Evolutionary conservation across 108 stramenopile species (phyloP), one percentile per base, ranked within the genome.

Genomic region (Conticribra guillardii): DNA sequence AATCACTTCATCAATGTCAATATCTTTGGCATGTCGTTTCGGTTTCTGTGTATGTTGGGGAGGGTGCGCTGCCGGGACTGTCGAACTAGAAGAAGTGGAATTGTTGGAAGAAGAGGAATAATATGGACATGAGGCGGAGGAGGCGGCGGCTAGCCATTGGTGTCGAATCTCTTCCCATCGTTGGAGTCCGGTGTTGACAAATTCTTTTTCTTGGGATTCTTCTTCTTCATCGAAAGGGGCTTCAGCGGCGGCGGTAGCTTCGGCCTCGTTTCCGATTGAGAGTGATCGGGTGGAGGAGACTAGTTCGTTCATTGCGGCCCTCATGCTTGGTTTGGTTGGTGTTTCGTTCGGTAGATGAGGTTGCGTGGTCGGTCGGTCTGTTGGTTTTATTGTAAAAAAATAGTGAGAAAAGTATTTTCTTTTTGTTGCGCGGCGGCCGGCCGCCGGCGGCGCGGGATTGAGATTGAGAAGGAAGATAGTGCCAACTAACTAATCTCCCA

Each of bases 1-100:
- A 56, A 93, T 90, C 18, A 93, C 75, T 60, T 89, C 92, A 47
- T 93, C 89, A 21, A 93, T 84, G 47, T 93, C 84, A 24, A 93
- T 70, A 31, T 76, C 61, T 22, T 62, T 41, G 18, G 74, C 69
- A 29, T 75, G 67, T 0, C 51, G 30, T 51, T 58, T 58, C 48
- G 56, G 16, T 32, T 62, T 62, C 14, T n/a, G 23, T 56, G 46
- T 24, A 49, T 59, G 46, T 27, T 61, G 37, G 2, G 64, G 51
- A 26, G 18, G 53, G 33, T 23, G 49, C n/a, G 51, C 49, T 49
- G 29, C 16, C 29, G 37, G 37, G 37, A 41, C 37, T 41, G 37
- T 41, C 8, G 37, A 41, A 11, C 37, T 41, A 11, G 37, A 41
- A 11, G 37, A 41, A 11, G 37, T 41, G 37, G 37, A 41, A 41